phyloP scores from a whole-genome alignment of 768 basidiomycete genomes.

The Lentinula sp. region DNA sequence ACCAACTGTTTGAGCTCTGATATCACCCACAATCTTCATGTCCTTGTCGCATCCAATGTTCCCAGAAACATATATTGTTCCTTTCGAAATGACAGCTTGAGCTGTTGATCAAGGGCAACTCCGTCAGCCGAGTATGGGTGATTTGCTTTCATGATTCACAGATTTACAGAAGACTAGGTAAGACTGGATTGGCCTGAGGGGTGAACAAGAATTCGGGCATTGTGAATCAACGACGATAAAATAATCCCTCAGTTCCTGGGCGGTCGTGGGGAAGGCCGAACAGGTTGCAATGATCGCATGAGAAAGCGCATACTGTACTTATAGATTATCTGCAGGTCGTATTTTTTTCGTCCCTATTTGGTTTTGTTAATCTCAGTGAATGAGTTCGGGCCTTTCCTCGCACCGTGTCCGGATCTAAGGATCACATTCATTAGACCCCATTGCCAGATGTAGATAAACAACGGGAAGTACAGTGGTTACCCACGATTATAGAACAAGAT shows the following conservation, averaged over 20 bases:
- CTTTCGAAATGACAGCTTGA: conserved; percentile 32
- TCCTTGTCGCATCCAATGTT: conserved; percentile 30
- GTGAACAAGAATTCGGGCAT: conserved; percentile 19
- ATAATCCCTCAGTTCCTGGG: neutral
- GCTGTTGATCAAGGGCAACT: conserved; percentile 17
- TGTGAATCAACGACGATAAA: neutral
- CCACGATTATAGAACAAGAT: no score
- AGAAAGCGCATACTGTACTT: no score
- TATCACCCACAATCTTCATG: conserved; percentile 26
- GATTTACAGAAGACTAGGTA: conserved; percentile 32
- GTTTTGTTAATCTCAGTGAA: no score
- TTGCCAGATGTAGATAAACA: no score
- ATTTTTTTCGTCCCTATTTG: no score
- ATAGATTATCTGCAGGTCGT: no score
- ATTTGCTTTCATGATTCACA: neutral
- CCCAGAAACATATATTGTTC: conserved; percentile 30
- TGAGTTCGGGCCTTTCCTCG: no score
- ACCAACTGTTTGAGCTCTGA: conserved; percentile 29
- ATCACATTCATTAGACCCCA: no score
- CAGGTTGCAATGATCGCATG: no score
- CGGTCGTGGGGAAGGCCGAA: no score
- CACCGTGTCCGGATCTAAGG: no score
- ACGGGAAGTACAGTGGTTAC: no score
- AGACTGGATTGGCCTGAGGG: conserved; percentile 25
- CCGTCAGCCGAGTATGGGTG: neutral